phyloP scores from a whole-genome alignment of 495 filamentous ascomycete genomes.

The Astrothelium subdiscretum region DNA sequence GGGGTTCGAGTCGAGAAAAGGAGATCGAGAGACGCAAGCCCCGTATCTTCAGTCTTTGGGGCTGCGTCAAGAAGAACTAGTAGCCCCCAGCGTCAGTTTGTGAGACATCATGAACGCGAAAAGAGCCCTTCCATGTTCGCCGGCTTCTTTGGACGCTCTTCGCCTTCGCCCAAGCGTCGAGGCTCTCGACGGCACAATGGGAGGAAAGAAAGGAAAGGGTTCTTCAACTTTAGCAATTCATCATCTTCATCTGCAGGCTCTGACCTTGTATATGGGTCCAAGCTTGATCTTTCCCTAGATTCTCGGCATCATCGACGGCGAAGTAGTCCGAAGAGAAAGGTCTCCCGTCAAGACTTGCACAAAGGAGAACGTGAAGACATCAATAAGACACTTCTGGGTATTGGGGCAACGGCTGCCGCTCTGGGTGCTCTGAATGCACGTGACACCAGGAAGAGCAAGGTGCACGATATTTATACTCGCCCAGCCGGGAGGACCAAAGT shows the following conservation, averaged over 20 bases:
- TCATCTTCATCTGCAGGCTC: slow-evolving; percentile 49
- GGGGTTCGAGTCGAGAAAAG: slow-evolving; percentile 11
- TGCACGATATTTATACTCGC: slow-evolving; percentile 4
- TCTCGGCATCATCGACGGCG: slow-evolving; percentile 15
- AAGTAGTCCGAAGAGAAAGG: slow-evolving; percentile 5
- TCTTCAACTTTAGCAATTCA: slow-evolving; percentile 50
- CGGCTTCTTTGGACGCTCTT: slow-evolving; percentile 30
- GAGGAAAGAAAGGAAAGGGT: slow-evolving; percentile 37
- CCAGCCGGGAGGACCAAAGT: background rate
- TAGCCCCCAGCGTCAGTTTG: background rate
- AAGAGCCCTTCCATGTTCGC: slow-evolving; percentile 20
- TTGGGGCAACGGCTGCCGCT: slow-evolving; percentile 47
- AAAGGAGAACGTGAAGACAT: slow-evolving; percentile 28
- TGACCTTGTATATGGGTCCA: slow-evolving; percentile 37
- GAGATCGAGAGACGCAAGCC: background rate
- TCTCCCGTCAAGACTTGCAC: slow-evolving; percentile 22
- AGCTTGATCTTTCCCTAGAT: slow-evolving; percentile 21
- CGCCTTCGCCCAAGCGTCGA: slow-evolving; percentile 35
- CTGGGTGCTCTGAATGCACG: slow-evolving; percentile 38
- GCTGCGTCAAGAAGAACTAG: background rate
- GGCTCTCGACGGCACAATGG: slow-evolving; percentile 7
- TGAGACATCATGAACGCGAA: slow-evolving; percentile 9
- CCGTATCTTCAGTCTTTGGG: background rate
- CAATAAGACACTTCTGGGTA: slow-evolving; percentile 42
- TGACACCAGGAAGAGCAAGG: slow-evolving; percentile 18